Conservation (phyloP, 2,329 filamentous ascomycete species). For the Tolypocladium pustulatum region DNA sequence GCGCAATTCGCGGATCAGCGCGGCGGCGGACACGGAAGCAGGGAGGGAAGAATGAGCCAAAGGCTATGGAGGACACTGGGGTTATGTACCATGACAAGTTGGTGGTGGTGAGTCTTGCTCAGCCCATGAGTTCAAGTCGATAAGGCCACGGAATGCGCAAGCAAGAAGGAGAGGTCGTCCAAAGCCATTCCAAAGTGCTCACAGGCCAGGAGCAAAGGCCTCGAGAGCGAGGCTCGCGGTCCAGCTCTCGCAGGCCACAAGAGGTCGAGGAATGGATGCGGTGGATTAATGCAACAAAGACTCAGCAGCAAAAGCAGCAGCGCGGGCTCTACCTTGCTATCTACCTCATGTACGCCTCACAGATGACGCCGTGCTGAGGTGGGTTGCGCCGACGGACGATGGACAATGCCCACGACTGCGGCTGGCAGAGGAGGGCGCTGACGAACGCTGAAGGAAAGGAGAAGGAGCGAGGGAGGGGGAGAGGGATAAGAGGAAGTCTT, state of each 20-base stretch:
- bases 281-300: background rate
- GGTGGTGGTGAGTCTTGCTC: background rate
- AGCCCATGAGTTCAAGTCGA: background rate
- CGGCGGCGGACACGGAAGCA: background rate
- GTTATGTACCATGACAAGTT: constrained; percentile 3
- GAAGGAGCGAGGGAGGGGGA: background rate
- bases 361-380: background rate
- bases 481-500: background rate
- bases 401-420: background rate
- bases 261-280: background rate
- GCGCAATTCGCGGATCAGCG: background rate
- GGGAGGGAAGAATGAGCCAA: background rate
- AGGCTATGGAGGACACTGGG: background rate
- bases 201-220: background rate
- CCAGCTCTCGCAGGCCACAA: background rate
- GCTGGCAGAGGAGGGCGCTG: background rate
- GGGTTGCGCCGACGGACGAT: background rate
- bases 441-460: background rate
- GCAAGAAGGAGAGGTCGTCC: background rate
- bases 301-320: background rate
- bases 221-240: background rate
- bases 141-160: background rate
- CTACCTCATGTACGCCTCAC: background rate
- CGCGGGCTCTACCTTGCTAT: background rate
- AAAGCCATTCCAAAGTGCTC: constrained; percentile 9